phyloP scores from a whole-genome alignment of 2,329 filamentous ascomycete genomes.

The Dactylellina parvicollis region DNA sequence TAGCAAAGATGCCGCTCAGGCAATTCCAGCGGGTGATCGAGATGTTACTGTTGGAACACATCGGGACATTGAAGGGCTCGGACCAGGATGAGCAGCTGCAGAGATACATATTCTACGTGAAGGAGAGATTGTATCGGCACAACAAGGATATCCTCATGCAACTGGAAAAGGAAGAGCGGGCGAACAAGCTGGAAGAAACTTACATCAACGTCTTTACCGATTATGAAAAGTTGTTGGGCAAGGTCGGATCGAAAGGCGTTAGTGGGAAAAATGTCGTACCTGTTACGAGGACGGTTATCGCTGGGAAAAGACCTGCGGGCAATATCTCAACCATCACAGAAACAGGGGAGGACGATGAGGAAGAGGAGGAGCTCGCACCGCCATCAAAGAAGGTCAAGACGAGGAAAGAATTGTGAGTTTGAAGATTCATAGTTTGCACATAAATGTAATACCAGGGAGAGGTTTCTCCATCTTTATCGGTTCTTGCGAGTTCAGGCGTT shows the following conservation, averaged over 20 bases:
- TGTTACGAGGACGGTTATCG: conserved; percentile 18
- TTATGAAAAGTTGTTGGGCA: conserved; percentile 73
- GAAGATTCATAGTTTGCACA: not conserved
- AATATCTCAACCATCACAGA: conserved; percentile 36
- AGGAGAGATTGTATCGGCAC: conserved; percentile 78
- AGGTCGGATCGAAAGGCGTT: not conserved
- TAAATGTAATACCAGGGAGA: conserved; percentile 4
- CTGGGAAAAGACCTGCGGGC: conserved; percentile 29
- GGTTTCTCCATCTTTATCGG: not conserved
- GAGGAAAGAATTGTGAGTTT: not conserved
- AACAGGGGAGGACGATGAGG: conserved; percentile 34
- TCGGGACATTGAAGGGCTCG: not conserved
- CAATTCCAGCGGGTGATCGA: conserved; percentile 75
- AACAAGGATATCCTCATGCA: conserved; percentile 77
- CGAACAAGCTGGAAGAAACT: conserved; percentile 77
- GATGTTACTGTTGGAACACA: conserved; percentile 63
- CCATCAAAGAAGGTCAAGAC: conserved; percentile 31
- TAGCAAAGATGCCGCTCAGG: conserved; percentile 74
- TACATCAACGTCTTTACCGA: conserved; percentile 75
- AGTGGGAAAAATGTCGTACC: not conserved
- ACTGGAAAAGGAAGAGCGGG: conserved; percentile 73
- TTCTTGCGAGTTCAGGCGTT: conserved; percentile 12
- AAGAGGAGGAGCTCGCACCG: conserved; percentile 40
- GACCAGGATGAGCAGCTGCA: conserved; percentile 54
- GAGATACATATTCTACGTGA: conserved; percentile 79